phyloP scores from a whole-genome alignment of 768 basidiomycete genomes.

The Boletus rubescentipes region DNA sequence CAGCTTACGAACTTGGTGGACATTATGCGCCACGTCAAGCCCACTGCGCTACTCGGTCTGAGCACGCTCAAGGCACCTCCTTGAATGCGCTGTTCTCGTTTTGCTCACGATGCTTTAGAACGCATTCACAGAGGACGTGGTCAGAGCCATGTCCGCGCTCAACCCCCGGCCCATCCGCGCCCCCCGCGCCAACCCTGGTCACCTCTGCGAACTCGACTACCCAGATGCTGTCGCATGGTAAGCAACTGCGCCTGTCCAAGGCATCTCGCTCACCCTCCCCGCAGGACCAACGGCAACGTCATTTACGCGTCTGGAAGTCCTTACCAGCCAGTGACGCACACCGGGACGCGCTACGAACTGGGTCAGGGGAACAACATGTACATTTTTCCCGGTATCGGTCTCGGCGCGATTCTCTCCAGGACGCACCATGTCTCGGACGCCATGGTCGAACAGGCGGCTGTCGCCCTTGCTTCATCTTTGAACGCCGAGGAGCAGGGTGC shows the following conservation, averaged over 20 bases:
- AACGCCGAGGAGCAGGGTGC: slow-evolving; percentile 52
- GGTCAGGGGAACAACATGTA: slow-evolving; percentile 86
- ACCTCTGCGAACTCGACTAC: slow-evolving; percentile 60
- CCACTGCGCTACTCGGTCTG: slow-evolving; percentile 75
- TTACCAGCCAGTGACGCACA: slow-evolving; percentile 51
- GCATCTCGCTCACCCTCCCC: background rate
- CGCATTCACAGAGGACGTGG: slow-evolving; percentile 64
- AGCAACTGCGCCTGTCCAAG: background rate
- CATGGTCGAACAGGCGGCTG: slow-evolving; percentile 68
- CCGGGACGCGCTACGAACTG: slow-evolving; percentile 52
- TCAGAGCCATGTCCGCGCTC: slow-evolving; percentile 59
- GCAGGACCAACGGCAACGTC: slow-evolving; percentile 60
- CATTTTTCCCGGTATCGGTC: slow-evolving; percentile 61
- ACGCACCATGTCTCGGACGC: slow-evolving; percentile 59
- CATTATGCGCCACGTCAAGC: slow-evolving; percentile 69
- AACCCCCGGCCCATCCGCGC: slow-evolving; percentile 78
- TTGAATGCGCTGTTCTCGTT: background rate
- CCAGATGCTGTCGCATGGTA: slow-evolving; percentile 59
- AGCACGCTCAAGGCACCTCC: slow-evolving; percentile 47
- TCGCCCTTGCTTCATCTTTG: slow-evolving; percentile 59
- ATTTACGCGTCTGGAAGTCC: slow-evolving; percentile 77
- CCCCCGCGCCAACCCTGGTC: slow-evolving; percentile 74
- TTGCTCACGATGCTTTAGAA: slow-evolving; percentile 25
- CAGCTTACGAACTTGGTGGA: slow-evolving; percentile 59
- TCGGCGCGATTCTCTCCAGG: slow-evolving; percentile 60